phyloP scores from a whole-genome alignment of 352 stramenopile genomes.

The Phytopythium ostracodes region DNA sequence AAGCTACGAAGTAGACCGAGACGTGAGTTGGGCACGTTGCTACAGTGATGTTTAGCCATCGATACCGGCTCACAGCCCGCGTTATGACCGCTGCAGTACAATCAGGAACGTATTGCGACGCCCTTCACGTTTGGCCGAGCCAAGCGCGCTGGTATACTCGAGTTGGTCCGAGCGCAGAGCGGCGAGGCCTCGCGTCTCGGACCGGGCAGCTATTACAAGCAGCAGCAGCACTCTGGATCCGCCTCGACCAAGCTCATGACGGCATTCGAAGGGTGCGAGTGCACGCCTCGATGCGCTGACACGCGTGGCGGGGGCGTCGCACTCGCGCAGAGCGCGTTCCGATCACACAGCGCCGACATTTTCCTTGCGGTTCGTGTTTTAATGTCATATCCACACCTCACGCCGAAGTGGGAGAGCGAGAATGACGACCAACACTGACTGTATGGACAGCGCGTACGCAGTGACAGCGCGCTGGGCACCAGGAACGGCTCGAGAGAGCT shows the following conservation, averaged over 20 bases:
- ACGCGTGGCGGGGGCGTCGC: background rate
- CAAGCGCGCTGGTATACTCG: constrained; percentile 38
- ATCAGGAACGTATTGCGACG: constrained; percentile 37
- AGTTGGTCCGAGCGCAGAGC: constrained; percentile 20
- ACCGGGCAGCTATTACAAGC: constrained; percentile 17
- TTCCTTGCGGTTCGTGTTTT: constrained; percentile 20
- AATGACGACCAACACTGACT: background rate
- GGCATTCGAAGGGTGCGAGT: background rate
- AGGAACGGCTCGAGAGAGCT: constrained; percentile 44
- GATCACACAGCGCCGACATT: constrained; percentile 27
- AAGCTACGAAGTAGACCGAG: constrained; percentile 33
- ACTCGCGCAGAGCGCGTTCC: constrained; percentile 18
- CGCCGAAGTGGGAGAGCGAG: background rate
- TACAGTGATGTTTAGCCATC: too few relatives aligned
- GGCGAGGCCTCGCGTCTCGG: constrained; percentile 18
- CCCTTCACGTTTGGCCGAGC: constrained; percentile 47
- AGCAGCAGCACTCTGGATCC: constrained; percentile 6
- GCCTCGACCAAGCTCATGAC: background rate
- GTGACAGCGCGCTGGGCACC: constrained; percentile 29
- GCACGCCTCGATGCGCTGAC: background rate
- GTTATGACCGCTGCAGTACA: constrained; percentile 17
- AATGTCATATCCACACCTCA: background rate
- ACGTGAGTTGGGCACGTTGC: too few relatives aligned
- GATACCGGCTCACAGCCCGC: too few relatives aligned
- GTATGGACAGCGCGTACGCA: constrained; percentile 24